A percentile compares a stretch with the other conserved stretches of the same genome.
phyloP scores from a whole-genome alignment of 768 basidiomycete genomes.

The Suillus ampliporus region DNA sequence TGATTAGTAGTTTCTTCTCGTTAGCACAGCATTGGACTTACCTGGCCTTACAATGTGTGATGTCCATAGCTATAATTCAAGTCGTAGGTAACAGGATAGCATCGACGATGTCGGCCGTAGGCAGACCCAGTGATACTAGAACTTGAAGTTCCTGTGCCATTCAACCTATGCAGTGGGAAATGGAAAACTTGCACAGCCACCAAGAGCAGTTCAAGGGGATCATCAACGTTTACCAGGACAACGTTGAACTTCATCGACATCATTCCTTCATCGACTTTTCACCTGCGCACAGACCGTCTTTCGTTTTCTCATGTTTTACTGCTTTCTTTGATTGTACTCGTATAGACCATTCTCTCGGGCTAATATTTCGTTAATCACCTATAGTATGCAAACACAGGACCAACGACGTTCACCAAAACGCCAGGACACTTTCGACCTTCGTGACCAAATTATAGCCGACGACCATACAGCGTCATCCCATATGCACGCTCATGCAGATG shows the following conservation, averaged over 20 bases:
- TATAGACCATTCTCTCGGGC: neutral
- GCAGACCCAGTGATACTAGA: too few species aligned
- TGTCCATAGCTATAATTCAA: too few species aligned
- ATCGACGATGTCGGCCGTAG: too few species aligned
- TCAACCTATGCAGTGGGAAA: neutral
- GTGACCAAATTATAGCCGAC: constrained; percentile 62
- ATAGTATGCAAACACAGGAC: constrained; percentile 36
- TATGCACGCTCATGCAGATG: constrained; percentile 54
- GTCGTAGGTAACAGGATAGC: too few species aligned
- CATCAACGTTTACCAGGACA: constrained; percentile 2
- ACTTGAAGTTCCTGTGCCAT: too few species aligned
- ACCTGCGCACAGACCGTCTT: neutral
- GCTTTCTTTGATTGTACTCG: neutral
- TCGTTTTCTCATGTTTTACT: constrained; percentile 3
- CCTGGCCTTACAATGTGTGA: too few species aligned
- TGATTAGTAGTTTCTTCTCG: too few species aligned
- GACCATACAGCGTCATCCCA: constrained; percentile 53
- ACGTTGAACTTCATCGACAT: neutral
- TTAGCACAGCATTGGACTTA: too few species aligned
- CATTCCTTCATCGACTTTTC: neutral
- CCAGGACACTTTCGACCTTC: constrained; percentile 75
- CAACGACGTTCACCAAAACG: constrained; percentile 35
- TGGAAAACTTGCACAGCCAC: constrained; percentile 4
- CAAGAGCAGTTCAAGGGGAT: neutral
- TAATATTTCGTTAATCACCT: constrained; percentile 6